A percentile compares a stretch with the other conserved stretches of the same genome.
Evolutionary conservation across 2,329 filamentous ascomycete species (phyloP).

Genomic region (Huntiella decipiens): DNA sequence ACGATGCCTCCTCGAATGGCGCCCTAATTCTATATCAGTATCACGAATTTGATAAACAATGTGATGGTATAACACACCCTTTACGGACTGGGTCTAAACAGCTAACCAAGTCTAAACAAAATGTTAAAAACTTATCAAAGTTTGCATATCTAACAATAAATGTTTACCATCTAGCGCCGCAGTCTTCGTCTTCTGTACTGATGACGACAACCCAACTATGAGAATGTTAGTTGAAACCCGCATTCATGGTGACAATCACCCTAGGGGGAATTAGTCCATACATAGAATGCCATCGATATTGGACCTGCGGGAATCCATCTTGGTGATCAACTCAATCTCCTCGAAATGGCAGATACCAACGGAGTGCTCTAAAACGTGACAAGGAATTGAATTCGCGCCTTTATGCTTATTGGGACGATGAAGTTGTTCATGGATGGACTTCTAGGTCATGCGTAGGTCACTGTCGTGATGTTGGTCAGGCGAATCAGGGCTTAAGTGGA

Average conservation of each 20-base stretch:
- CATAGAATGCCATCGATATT: slow-evolving; percentile 16
- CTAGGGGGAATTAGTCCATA: slow-evolving; percentile 10
- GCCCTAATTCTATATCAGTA: too few species aligned
- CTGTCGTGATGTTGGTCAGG: too few species aligned
- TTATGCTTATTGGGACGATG: too few species aligned
- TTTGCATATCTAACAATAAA: background rate
- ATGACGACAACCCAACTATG: slow-evolving; percentile 5
- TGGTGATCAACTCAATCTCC: too few species aligned
- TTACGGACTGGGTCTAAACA: slow-evolving; percentile 21
- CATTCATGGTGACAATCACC: background rate
- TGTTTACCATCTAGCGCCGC: slow-evolving; percentile 23
- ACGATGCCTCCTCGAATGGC: slow-evolving; percentile 46
- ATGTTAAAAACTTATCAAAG: background rate
- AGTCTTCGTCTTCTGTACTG: slow-evolving; percentile 20
- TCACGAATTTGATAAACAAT: too few species aligned
- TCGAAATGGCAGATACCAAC: too few species aligned
- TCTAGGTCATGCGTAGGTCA: too few species aligned
- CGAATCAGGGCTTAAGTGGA: too few species aligned
- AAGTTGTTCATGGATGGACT: too few species aligned
- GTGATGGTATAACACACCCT: slow-evolving; percentile 17
- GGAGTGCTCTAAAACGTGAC: too few species aligned
- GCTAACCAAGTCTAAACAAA: slow-evolving; percentile 19
- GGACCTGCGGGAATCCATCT: too few species aligned
- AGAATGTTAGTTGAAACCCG: background rate
- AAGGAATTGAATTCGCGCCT: too few species aligned